Base-by-base conservation (phyloP, 352 stramenopile species). In the Globisporangium splendens region DNA sequence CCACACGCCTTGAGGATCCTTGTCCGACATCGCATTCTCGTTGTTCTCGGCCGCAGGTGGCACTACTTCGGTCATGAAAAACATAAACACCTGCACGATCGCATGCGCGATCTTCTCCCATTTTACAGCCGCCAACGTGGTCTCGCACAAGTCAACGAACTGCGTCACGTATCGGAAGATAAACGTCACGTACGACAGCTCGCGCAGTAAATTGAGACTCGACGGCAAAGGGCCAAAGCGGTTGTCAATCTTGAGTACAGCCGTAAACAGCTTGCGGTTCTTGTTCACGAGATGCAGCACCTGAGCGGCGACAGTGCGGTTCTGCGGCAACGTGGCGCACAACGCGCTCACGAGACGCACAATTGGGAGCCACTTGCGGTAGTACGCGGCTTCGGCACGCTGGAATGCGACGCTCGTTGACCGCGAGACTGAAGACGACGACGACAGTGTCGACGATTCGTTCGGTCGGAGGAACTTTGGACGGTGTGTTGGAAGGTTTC, bases 121-220 rank as follows among this genome's bases (percentile, higher is more conserved):
- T 56, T 93, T 93, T 31, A 71, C 69, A 8, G 61, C 50, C 12
- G 65, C 73, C 20, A 94, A 56, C 41, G 76, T 72, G 69, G 85
- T 67, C 21, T 88, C 70, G 35, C 80, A 89, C 31, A 93, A 47
- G 44, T 91, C 78, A 31, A 77, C 60, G 46, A 91, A 92, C 59
- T 89, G 83, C 8, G 73, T 75, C 15, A 91, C 73, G 50, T 89
- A 91, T n/a, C 83, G 83, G 54, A 95, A 80, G 17, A 93, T 58
- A 50, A 92, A 90, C 22, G 83, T 91, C 56, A 86, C 74, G 54
- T 91, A 89, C 22, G 85, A 77, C 3, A 86, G 62, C 49, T 95
- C 85, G 21, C 77, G 78, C 14, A 95, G 70, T 8, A 89, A 51
- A 17, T 73, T 77, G 33, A 95, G 58, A 14, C 78, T 85, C 15